Percentiles rank a stretch among this genome's conserved stretches.
These are phyloP conservation scores for Atkinsonella texensis DNA, from an alignment of 2,329 filamentous ascomycete genomes.

Conservation along the genomic window DNA sequence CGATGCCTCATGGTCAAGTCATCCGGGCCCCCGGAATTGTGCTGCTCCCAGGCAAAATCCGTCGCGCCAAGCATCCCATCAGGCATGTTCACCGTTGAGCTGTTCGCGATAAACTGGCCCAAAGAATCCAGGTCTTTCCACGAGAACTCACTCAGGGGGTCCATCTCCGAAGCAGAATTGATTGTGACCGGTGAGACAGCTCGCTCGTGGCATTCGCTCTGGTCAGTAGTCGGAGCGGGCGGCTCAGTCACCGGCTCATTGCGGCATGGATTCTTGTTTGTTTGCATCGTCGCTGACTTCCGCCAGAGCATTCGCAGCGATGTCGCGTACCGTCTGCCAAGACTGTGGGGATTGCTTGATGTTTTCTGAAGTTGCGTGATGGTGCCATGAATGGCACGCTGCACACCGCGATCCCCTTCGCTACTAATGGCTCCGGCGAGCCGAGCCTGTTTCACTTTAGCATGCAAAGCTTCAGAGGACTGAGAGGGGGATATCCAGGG, in stretches of 20 bases:
- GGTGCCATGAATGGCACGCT: conserved; percentile 44
- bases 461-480: too few species aligned
- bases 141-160: conserved; percentile 42
- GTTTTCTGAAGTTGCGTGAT: conserved; percentile 47
- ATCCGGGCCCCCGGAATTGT: conserved; percentile 11
- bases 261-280: neutral
- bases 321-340: conserved; percentile 48
- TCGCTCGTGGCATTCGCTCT: conserved; percentile 12
- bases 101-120: conserved; percentile 35
- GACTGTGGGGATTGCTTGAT: conserved; percentile 44
- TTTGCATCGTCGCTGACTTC: conserved; percentile 16
- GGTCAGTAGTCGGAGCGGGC: conserved; percentile 11
- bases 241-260: conserved; percentile 10
- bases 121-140: conserved; percentile 50
- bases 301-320: conserved; percentile 50
- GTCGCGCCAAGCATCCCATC: conserved; percentile 16
- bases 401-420: conserved; percentile 41
- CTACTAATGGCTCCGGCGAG: conserved; percentile 47
- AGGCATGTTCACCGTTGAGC: conserved; percentile 11
- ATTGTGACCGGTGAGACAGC: neutral
- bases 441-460: conserved; percentile 27
- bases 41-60: conserved; percentile 16
- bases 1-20: conserved; percentile 11
- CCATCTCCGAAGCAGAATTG: conserved; percentile 22
- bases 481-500: too few species aligned